Evolutionary conservation across 179 eudicot genomes (phyloP), one percentile per base, ranked within the genome.

Genomic region (Dionaea muscipula): DNA sequence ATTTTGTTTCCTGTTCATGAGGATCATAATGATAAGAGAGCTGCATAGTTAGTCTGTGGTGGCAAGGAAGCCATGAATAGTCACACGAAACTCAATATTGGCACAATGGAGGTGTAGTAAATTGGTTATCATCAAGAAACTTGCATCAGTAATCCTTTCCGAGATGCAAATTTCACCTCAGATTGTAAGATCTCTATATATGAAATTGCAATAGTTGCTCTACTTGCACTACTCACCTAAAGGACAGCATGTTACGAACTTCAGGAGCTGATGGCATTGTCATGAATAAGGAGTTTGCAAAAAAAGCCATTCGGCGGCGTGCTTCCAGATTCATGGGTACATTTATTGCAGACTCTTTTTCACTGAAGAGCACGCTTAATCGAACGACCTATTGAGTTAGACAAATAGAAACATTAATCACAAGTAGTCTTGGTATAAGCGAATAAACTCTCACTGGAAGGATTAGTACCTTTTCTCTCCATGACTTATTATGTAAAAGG

Each of bases 301-400:
- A 94, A 72, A 94, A 94, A 36, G 99, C 83, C 72, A 85, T 85
- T 50, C 99, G 83, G 9, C 99, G 81, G 21, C 99, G 99, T 62
- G 99, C 99, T 35, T 94, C 99, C 72, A 89, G 61, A 75, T 89
- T 94, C 72, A 70, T 94, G 17, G 99, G 99, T 57, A 94, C 96
- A 66, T 94, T 80, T 47, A 85, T 89, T 48, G 95, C 99, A 62
- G 99, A 94, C 70, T 94, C 99, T 66, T 89, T 93, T 69, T 75
- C 94, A 38, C 94, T 89, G 69, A 81, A 69, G 63, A 89, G 94
- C 64, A 93, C 84, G 74, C 75, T 68, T 53, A 89, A 82, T 71
- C 99, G 81, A 37, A 79, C 81, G 62, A 89, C 80, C 99, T 94
- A 67, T 26, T 35, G 21, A 36, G 52, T 25, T 28, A 26, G 33